These are phyloP conservation scores for Cladosporium sp. DNA, from an alignment of 2,329 filamentous ascomycete species.

Conservation along the genomic window DNA sequence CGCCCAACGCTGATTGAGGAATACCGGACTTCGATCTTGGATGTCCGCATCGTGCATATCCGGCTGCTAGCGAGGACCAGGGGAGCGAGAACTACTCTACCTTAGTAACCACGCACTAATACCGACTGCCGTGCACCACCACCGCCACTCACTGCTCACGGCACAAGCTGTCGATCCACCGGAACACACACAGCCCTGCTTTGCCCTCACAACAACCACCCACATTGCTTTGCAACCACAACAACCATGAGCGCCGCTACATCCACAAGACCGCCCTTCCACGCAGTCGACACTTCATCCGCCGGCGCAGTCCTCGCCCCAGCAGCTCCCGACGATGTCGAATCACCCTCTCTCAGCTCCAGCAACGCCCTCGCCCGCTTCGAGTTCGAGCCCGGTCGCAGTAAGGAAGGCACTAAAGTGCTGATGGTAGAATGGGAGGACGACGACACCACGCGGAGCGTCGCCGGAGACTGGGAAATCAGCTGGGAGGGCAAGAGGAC, in stretches of 20 bases:
- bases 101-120: slow-evolving; percentile 2
- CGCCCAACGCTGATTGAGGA: not conserved
- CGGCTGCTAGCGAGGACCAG: slow-evolving; percentile 5
- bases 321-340: slow-evolving; percentile 20
- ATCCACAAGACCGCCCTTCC: slow-evolving; percentile 30
- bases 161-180: not conserved
- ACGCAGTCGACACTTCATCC: slow-evolving; percentile 45
- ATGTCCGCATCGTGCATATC: not conserved
- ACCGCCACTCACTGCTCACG: slow-evolving; percentile 3
- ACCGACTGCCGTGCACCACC: slow-evolving; percentile 4
- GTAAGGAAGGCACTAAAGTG: slow-evolving; percentile 78
- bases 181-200: not conserved
- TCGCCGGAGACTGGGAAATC: slow-evolving; percentile 68
- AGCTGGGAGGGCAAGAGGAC: slow-evolving; percentile 78
- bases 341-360: slow-evolving; percentile 50
- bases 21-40: not conserved
- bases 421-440: slow-evolving; percentile 91
- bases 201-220: not conserved
- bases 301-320: slow-evolving; percentile 7
- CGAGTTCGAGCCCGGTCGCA: slow-evolving; percentile 76
- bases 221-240: not conserved
- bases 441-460: slow-evolving; percentile 50
- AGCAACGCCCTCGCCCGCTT: slow-evolving; percentile 74
- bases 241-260: slow-evolving; percentile 26
- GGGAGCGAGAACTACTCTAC: not conserved